These are phyloP conservation scores for Barnettozyma sp. DNA, from an alignment of 805 yeast genomes.

Conservation along the genomic window DNA sequence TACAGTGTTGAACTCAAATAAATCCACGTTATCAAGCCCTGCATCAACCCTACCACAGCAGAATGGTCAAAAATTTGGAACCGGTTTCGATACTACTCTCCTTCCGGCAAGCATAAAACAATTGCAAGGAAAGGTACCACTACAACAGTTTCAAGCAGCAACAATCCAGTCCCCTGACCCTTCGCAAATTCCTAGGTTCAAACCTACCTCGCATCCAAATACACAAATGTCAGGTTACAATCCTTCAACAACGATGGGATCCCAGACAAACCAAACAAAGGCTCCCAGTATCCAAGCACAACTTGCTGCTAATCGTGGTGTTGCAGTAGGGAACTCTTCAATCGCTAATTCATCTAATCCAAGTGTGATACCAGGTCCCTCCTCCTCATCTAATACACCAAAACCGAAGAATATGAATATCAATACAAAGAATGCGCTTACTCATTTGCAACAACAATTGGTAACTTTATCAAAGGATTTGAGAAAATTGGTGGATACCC, in stretches of 20 bases:
- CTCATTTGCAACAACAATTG: constrained; percentile 80
- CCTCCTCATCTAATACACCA: too few species aligned
- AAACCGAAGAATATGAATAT: constrained; percentile 25
- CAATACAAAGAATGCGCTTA: constrained; percentile 54
- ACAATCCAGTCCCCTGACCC: constrained; percentile 5
- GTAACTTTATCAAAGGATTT: constrained; percentile 67
- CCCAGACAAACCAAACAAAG: constrained; percentile 8
- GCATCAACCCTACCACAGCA: constrained; percentile 3
- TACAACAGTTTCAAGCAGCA: constrained; percentile 2
- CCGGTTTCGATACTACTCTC: background rate
- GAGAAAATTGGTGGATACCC: constrained; percentile 68
- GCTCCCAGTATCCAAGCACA: constrained; percentile 25
- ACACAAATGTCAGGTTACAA: constrained; percentile 9
- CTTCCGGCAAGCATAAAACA: constrained; percentile 4
- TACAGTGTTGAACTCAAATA: too few species aligned
- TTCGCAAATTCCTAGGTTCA: constrained; percentile 10
- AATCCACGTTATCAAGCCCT: too few species aligned
- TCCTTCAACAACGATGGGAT: constrained; percentile 1
- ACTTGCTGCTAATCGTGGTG: constrained; percentile 29
- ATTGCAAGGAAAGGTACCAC: constrained; percentile 1
- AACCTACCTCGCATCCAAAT: constrained; percentile 2
- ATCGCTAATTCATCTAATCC: constrained; percentile 21
- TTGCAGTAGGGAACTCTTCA: constrained; percentile 16
- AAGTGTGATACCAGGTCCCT: too few species aligned
- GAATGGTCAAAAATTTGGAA: constrained; percentile 1